These are phyloP conservation scores for Kluyveromyces starmeri DNA, from an alignment of 805 yeast species.

Conservation along the genomic window DNA sequence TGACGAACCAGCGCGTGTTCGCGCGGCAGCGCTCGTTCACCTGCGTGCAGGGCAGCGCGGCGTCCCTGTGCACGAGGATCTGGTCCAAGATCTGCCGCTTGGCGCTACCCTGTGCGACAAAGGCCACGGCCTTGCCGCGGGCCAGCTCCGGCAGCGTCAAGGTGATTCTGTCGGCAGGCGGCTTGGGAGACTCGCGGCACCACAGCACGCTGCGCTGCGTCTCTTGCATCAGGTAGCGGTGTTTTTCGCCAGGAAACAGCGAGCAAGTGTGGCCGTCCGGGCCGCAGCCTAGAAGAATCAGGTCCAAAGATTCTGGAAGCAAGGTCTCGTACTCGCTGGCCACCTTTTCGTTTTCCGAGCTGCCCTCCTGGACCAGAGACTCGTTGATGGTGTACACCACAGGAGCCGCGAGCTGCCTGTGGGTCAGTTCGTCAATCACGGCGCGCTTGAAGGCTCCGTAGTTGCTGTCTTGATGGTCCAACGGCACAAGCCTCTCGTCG, in stretches of 20 bases:
- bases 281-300: conserved; percentile 80
- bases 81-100: conserved; percentile 66
- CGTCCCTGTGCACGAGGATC: conserved; percentile 48
- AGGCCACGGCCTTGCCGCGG: conserved; percentile 43
- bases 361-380: conserved; percentile 45
- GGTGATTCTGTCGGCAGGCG: conserved; percentile 88
- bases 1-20: conserved; percentile 75
- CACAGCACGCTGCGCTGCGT: conserved; percentile 44
- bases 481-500: conserved; percentile 85
- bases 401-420: conserved; percentile 38
- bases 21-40: conserved; percentile 51
- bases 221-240: conserved; percentile 48
- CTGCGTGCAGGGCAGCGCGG: conserved; percentile 58
- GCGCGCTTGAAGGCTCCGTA: conserved; percentile 65
- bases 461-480: conserved; percentile 77
- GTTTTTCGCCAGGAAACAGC: conserved; percentile 65
- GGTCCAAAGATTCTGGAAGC: conserved; percentile 49
- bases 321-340: conserved; percentile 54
- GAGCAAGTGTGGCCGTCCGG: conserved; percentile 97
- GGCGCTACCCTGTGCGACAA: conserved; percentile 84
- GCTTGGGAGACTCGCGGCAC: conserved; percentile 82
- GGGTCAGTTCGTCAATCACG: conserved; percentile 44
- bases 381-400: conserved; percentile 60
- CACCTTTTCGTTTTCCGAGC: conserved; percentile 42
- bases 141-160: conserved; percentile 71